Conservation (phyloP, 495 filamentous ascomycete species). For the Penicillium herquei region DNA sequence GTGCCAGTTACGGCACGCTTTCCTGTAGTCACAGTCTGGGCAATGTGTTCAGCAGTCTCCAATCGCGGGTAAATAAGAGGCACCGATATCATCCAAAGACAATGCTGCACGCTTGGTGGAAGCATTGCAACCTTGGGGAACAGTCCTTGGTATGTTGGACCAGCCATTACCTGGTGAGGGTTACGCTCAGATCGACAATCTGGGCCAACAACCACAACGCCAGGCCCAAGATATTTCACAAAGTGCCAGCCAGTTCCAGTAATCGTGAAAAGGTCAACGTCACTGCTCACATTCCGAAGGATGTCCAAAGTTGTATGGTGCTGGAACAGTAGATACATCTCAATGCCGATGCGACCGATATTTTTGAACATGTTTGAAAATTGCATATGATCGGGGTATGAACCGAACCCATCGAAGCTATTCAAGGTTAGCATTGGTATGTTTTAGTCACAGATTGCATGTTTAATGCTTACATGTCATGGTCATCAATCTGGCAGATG, state of each 20-base stretch:
- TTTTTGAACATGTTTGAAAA: constrained; percentile 96
- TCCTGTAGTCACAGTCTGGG: constrained; percentile 86
- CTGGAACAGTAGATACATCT: constrained; percentile 99
- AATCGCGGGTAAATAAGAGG: constrained; percentile 89
- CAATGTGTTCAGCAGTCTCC: constrained; percentile 85
- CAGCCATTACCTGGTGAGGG: constrained; percentile 87
- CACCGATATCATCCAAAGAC: constrained; percentile 90
- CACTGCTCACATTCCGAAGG: constrained; percentile 78
- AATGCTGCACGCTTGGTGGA: constrained; percentile 92
- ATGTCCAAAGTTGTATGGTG: constrained; percentile 96
- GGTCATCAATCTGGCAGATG: constrained; percentile 88
- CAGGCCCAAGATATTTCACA: constrained; percentile 91
- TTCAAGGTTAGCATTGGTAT: constrained; percentile 15
- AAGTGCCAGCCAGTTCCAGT: constrained; percentile 98
- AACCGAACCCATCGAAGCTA: constrained; percentile 97
- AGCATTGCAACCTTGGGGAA: constrained; percentile 93
- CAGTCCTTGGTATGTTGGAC: constrained; percentile 93
- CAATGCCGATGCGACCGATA: constrained; percentile 93
- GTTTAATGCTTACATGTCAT: constrained; percentile 79
- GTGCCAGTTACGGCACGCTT: constrained; percentile 94
- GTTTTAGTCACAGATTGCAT: not conserved
- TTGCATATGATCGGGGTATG: constrained; percentile 98
- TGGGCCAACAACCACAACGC: constrained; percentile 82
- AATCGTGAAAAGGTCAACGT: constrained; percentile 92
- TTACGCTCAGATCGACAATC: constrained; percentile 91